Evolutionary conservation across 1,284 basidiomycete genomes (phyloP).

Genomic region (Anthracocystis setariae): DNA sequence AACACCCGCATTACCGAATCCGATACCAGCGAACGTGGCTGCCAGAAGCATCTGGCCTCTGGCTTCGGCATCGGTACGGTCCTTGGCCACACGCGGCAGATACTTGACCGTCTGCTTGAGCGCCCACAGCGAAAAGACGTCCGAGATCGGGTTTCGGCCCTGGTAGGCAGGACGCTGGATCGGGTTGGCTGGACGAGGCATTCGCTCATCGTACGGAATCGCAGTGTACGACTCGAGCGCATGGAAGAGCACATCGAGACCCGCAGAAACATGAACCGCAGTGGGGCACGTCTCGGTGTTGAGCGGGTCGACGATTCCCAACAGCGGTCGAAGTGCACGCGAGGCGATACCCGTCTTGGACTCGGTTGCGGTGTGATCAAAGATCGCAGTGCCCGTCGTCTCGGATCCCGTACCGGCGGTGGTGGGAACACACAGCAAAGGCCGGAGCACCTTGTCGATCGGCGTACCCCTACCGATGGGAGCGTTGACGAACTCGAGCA

Average conservation of each 20-base stretch:
- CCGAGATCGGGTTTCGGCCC: slow-evolving; percentile 91
- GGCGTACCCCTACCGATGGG: slow-evolving; percentile 92
- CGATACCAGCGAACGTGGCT: slow-evolving; percentile 78
- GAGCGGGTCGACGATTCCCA: slow-evolving; percentile 85
- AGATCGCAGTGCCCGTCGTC: slow-evolving; percentile 96
- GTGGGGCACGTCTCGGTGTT: slow-evolving; percentile 80
- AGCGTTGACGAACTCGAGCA: slow-evolving; percentile 93
- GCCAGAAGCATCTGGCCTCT: slow-evolving; percentile 86
- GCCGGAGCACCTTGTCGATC: slow-evolving; percentile 79
- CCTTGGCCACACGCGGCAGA: slow-evolving; percentile 84
- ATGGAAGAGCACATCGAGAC: slow-evolving; percentile 90
- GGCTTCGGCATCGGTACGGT: slow-evolving; percentile 81
- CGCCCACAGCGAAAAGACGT: slow-evolving; percentile 96
- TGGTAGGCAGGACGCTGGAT: slow-evolving; percentile 90
- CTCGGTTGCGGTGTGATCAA: slow-evolving; percentile 77
- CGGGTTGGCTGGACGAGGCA: slow-evolving; percentile 87
- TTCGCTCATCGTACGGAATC: slow-evolving; percentile 79
- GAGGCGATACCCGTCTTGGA: slow-evolving; percentile 98
- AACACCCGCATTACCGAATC: slow-evolving; percentile 92
- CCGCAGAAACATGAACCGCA: slow-evolving; percentile 87
- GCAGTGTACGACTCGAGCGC: slow-evolving; percentile 79
- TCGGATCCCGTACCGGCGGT: slow-evolving; percentile 89
- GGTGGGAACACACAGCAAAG: slow-evolving; percentile 92
- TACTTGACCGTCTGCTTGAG: slow-evolving; percentile 88
- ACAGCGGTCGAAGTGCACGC: slow-evolving; percentile 85